Percentiles rank a stretch among this genome's conserved stretches.
phyloP scores from a whole-genome alignment of 2,329 filamentous ascomycete species.

The Cytospora chrysosperma region DNA sequence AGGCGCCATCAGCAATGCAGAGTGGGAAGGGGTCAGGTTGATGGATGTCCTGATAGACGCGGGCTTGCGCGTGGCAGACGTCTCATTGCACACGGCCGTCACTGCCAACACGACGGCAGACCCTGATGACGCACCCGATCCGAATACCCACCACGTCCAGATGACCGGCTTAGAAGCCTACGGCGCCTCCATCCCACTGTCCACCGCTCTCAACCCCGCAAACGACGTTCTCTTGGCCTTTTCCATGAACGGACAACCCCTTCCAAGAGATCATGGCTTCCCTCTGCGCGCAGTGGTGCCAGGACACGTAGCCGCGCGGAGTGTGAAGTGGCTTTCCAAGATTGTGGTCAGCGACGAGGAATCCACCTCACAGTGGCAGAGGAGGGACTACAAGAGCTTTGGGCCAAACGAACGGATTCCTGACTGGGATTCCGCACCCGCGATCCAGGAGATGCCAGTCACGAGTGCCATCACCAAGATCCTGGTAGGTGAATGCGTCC shows the following conservation, averaged over 20 bases:
- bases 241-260: conserved; percentile 63
- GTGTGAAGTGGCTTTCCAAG: conserved; percentile 67
- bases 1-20: conserved; percentile 60
- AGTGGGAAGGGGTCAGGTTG: conserved; percentile 57
- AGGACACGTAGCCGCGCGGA: conserved; percentile 64
- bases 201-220: conserved; percentile 56
- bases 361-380: conserved; percentile 64
- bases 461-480: conserved; percentile 63
- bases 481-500: conserved; percentile 41
- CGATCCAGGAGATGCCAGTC: conserved; percentile 69
- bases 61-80: conserved; percentile 39
- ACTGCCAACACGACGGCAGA: background rate
- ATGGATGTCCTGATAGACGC: conserved; percentile 57
- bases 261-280: conserved; percentile 66
- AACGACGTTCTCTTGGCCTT: conserved; percentile 67
- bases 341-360: conserved; percentile 67
- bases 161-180: conserved; percentile 61
- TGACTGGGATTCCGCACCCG: conserved; percentile 61
- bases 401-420: conserved; percentile 60
- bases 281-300: conserved; percentile 63
- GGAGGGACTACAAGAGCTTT: conserved; percentile 68
- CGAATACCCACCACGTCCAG: conserved; percentile 50
- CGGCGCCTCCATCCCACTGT: conserved; percentile 59
- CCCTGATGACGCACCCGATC: conserved; percentile 25
- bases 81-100: background rate